Base-by-base conservation (phyloP, 768 basidiomycete genomes). In the Lyophyllum shimeji region DNA sequence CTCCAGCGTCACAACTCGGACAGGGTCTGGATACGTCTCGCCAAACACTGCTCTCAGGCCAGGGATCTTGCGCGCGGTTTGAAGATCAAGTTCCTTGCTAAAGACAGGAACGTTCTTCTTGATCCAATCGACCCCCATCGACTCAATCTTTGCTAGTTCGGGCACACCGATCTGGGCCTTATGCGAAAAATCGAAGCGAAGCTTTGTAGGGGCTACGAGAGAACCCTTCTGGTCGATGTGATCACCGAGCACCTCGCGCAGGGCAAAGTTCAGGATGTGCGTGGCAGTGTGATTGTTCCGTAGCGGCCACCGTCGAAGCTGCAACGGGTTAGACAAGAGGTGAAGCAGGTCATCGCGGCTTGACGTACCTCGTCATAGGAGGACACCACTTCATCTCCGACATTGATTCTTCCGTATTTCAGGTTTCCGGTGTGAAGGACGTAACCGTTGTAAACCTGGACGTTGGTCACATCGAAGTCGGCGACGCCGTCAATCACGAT, bases 191-290 rank as follows among this genome's bases (percentile, higher is more conserved):
- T 99, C 97, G 74, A 99, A 99, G 17, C 97, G 93, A 23, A 99
- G 83, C 71, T 97, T 98, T 21, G 87, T 85, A 0, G 95, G 93
- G 1, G 97, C 95, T 59, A 99, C 97, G 45, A 99, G 84, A 3
- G 97, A 98, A 29, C 97, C 97, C 68, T 92, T 97, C 70, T 99
- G 97, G 71, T 98, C 97, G 57, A 98, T 89, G 66, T 98, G 97
- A 68, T 98, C 95, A 23, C 97, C 97, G 11, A 98, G 85, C 11
- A 93, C 84, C 67, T 98, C 97, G 33, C 97, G 90, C 2, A 99
- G 83, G 51, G 78, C 84, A 66, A 81, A 99, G 77, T 99, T 99
- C 63, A 99, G 89, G 63, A 99, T 97, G 69, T 99, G 97, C 0
- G 97, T 99, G 20, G 89, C 97, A 24, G 97, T 98, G 75, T 99